Evolutionary conservation across 139 green algal genomes (phyloP), one percentile per base, ranked within the genome.

Genomic region (Chlorella sorokiniana): DNA sequence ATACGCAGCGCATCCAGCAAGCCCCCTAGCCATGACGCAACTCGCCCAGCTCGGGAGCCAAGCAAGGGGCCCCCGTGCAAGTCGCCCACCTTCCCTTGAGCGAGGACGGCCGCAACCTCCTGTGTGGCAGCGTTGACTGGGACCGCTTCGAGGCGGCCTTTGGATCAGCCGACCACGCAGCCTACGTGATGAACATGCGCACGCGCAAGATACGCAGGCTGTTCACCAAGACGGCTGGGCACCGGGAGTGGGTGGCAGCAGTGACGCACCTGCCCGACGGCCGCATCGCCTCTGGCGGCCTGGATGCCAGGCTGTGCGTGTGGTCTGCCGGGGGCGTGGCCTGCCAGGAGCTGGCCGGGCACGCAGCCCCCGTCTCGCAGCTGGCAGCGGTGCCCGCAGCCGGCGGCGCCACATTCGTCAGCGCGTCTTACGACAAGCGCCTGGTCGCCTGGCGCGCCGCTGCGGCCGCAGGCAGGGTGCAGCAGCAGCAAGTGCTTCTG

Each of bases 231-330:
- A 88, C 82, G 0, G 78, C 62, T 48, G 93, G 94, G 0, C 94
- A 97, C 80, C 84, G 63, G 38, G 94, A 97, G 89, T 97, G 92
- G 91, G 92, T 95, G 4, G 93, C 89, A 22, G 86, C 71, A 31
- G 89, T 92, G 23, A 64, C 77, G 22, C 88, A 90, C 85, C 78
- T 91, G 33, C 81, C 88, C 18, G 89, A 93, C 78, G 91, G 91
- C 33, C 78, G 79, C 3, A 81, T 96, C 4, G 75, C 95, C 18
- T 94, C 90, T 40, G 91, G 91, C 11, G 92, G 91, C 44, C 94
- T 95, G 91, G 93, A 97, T 83, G 84, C 79, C 29, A 84, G 85
- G 41, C 72, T 97, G 35, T 96, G 92, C 85, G 76, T 97, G 62
- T 97, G 93, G 93, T 70, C 86, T 3, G 35, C 81, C 10, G 31